Evolutionary conservation across 371 early-diverging fungal genomes (phyloP), one percentile per base, ranked within the genome.

Genomic region (Parasitella parasitica): DNA sequence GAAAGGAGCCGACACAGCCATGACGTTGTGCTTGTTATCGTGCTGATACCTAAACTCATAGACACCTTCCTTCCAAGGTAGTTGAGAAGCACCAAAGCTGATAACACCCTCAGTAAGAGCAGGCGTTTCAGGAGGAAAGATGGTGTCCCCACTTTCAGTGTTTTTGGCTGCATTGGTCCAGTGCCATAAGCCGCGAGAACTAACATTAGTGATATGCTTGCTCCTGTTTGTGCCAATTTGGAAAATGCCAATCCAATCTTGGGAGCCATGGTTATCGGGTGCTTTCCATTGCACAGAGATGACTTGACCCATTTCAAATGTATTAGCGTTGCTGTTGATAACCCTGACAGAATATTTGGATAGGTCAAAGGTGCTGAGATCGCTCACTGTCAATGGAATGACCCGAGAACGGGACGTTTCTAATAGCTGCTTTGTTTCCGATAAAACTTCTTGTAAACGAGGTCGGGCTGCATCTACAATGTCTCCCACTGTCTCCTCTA

Each of bases 231-330:
- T 81, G 0, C 81, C 84, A 0, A 93, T 85, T 34, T 85, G 84
- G 74, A 95, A 97, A 3, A 96, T 75, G 28, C 96, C 98, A 63
- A 97, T 89, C 97, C 98, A 97, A 74, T 96, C 97, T 51, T 83
- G 79, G n/a, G 80, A 57, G 39, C 91, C 80, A 68, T 88, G 87
- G 57, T 84, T 84, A 59, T 70, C 76, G 16, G 87, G 92, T 1
- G 91, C 94, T 3, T 84, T 83, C 89, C 94, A 95, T 8, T 67
- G 59, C 2, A 93, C 75, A 1, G 61, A 67, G 41, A 95, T 88
- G 11, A 87, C 82, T 60, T 89, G 85, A 9, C 95, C 96, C 22
- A 94, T 79, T 15, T 78, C 69, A 59, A 74, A 82, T 0, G 38
- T 52, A n/a, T 72, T 32, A 5, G 37, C 54, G 12, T 36, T 30